Conservation (phyloP, 768 basidiomycete genomes). For the Termitomyces heimii region DNA sequence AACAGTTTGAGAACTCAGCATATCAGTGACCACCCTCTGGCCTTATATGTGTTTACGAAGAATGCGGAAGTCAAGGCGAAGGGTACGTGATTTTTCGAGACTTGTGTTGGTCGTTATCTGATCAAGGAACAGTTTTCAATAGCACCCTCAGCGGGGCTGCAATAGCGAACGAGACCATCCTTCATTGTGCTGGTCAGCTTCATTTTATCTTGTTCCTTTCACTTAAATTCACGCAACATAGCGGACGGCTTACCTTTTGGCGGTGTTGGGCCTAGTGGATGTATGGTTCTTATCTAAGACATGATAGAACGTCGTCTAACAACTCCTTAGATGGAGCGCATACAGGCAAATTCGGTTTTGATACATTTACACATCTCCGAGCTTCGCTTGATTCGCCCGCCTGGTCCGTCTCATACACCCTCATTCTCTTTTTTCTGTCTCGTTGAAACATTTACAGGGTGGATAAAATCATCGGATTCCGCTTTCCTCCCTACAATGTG, state of each 20-base stretch:
- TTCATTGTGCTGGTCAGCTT: constrained; percentile 53
- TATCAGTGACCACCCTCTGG: constrained; percentile 63
- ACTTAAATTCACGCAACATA: not conserved
- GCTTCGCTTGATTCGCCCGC: constrained; percentile 53
- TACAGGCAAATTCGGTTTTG: constrained; percentile 70
- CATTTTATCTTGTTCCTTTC: not conserved
- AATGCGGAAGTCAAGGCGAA: constrained; percentile 53
- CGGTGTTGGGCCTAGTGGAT: constrained; percentile 36
- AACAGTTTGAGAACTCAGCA: not conserved
- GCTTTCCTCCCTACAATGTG: constrained; percentile 60
- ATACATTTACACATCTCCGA: constrained; percentile 73
- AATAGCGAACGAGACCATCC: constrained; percentile 61
- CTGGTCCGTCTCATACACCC: constrained; percentile 32
- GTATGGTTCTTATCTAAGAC: constrained; percentile 30
- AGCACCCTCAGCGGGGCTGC: constrained; percentile 69
- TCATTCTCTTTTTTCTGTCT: constrained; percentile 14
- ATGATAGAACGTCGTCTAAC: not conserved
- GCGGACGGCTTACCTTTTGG: constrained; percentile 22
- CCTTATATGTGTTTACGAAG: constrained; percentile 72
- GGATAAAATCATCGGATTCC: constrained; percentile 41
- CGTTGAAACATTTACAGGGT: constrained; percentile 27
- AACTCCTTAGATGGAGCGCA: constrained; percentile 49
- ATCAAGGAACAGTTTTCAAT: constrained; percentile 44
- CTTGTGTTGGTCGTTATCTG: not conserved
- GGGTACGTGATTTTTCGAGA: constrained; percentile 29